Evolutionary conservation across 2,329 filamentous ascomycete genomes (phyloP), one percentile per base, ranked within the genome.

Genomic region (Beauveria rudraprayagi): DNA sequence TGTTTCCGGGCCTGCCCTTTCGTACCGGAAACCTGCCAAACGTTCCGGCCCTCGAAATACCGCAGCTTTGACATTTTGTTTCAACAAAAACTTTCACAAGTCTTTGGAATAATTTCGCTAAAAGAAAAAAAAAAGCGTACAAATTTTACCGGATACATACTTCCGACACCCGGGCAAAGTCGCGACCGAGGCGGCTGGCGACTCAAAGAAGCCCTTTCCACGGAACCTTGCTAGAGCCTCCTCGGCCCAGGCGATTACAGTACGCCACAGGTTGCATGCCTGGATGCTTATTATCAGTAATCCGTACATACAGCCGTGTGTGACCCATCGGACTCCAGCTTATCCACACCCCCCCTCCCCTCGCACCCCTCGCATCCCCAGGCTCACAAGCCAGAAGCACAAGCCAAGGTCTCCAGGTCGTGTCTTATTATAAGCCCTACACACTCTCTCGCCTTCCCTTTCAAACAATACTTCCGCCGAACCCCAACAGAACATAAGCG

Each of bases 391-490:
- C 56, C 56, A 59, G 37, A 52, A 24, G 54, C 54, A 56, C 54
- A 59, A 51, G 56, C 56, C 47, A 56, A 48, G 16, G 48, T 59
- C 56, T 59, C 56, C 56, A 52, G 56, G 47, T 26, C 47, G 50
- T 34, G 34, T 59, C 56, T 59, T 59, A 59, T 59, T 46, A 59
- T 59, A 59, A 59, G 56, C 56, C 56, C 40, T 59, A 59, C 56
- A 34, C 24, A 28, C 46, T 28, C 56, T 40, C 46, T 28, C 56
- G 43, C 46, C 34, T 41, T 41, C 30, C 26, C 56, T 52, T 44
- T n/a, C 47, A 24, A 34, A 46, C 48, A 24, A 48, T 44, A 46
- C 22, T 22, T 44, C 46, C 56, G 17, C 56, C 56, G 28, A 48
- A 43, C 56, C 19, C 56, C 51, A 44, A 52, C 37, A 50, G 10